Evolutionary conservation across 108 stramenopile genomes (phyloP).

Genomic region (Parietichytrium sp.): DNA sequence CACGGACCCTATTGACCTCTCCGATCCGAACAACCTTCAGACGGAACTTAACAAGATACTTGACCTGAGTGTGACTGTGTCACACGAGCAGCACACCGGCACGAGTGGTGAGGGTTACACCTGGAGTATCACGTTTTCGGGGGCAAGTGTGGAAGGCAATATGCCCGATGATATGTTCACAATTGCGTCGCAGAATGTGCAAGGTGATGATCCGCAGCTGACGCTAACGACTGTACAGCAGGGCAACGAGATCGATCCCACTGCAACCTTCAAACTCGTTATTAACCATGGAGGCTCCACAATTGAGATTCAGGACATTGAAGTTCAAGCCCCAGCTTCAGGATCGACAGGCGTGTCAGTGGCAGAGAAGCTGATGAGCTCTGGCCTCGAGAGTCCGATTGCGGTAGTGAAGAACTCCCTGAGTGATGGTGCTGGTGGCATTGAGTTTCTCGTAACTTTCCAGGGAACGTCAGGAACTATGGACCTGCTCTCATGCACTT

Average conservation of each 20-base stretch:
- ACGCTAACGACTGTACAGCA: not conserved
- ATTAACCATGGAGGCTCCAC: not conserved
- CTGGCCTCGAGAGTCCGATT: not conserved
- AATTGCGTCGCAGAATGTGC: not conserved
- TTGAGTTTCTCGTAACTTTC: slow-evolving; percentile 4
- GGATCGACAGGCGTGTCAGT: too few relatives aligned
- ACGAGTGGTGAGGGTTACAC: not conserved
- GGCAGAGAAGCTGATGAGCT: not conserved
- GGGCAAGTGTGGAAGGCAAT: slow-evolving; percentile 7
- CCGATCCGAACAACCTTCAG: not conserved
- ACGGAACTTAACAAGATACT: not conserved
- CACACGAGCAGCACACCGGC: not conserved
- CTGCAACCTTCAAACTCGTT: not conserved
- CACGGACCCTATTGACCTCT: not conserved
- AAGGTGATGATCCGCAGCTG: not conserved
- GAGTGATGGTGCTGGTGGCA: slow-evolving; percentile 29
- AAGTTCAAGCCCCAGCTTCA: too few relatives aligned
- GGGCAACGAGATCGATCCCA: slow-evolving; percentile 33
- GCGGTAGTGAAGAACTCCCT: not conserved
- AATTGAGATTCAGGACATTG: too few relatives aligned
- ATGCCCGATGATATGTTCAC: not conserved
- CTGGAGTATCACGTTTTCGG: not conserved
- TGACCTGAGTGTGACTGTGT: not conserved
- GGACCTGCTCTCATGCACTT: not conserved
- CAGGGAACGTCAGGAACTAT: not conserved